Evolutionary conservation across 1,284 basidiomycete species (phyloP).

Genomic region (Puccinia horiana): DNA sequence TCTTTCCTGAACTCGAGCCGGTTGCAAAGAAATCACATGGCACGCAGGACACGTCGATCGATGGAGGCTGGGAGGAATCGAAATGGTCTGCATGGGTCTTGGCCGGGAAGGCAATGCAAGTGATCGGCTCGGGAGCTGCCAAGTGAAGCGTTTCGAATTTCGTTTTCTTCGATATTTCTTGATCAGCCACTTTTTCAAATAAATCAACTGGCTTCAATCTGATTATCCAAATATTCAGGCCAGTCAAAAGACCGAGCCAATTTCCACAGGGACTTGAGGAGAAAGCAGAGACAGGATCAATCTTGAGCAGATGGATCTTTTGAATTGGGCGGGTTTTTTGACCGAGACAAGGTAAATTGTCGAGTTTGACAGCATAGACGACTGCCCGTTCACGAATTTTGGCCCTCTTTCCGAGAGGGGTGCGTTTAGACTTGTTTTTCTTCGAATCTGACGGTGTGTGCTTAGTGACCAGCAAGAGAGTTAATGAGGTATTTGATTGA

Average conservation of each 20-base stretch:
- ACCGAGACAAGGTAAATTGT: neutral
- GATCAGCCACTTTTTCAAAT: neutral
- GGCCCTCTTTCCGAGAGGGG: neutral
- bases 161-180: slow-evolving; percentile 8
- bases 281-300: slow-evolving; percentile 24
- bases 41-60: slow-evolving; percentile 23
- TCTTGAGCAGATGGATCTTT: slow-evolving; percentile 16
- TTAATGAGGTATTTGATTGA: slow-evolving; percentile 17
- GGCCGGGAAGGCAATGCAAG: slow-evolving; percentile 46
- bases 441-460: neutral
- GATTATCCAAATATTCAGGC: slow-evolving; percentile 38
- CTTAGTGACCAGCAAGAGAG: slow-evolving; percentile 14
- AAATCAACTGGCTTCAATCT: slow-evolving; percentile 20
- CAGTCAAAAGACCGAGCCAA: slow-evolving; percentile 42
- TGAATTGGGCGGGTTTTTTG: neutral
- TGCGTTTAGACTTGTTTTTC: neutral
- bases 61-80: slow-evolving; percentile 18
- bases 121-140: slow-evolving; percentile 30
- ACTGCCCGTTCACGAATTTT: slow-evolving; percentile 7
- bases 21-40: slow-evolving; percentile 50
- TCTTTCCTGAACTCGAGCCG: slow-evolving; percentile 41
- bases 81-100: slow-evolving; percentile 40
- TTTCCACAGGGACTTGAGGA: slow-evolving; percentile 35
- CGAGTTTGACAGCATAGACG: slow-evolving; percentile 26
- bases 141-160: slow-evolving; percentile 31